Percentiles rank a stretch among this genome's conserved stretches.
These are phyloP conservation scores for Aegilops umbellulata DNA, from an alignment of 176 grass and related monocot species.

Conservation along the genomic window DNA sequence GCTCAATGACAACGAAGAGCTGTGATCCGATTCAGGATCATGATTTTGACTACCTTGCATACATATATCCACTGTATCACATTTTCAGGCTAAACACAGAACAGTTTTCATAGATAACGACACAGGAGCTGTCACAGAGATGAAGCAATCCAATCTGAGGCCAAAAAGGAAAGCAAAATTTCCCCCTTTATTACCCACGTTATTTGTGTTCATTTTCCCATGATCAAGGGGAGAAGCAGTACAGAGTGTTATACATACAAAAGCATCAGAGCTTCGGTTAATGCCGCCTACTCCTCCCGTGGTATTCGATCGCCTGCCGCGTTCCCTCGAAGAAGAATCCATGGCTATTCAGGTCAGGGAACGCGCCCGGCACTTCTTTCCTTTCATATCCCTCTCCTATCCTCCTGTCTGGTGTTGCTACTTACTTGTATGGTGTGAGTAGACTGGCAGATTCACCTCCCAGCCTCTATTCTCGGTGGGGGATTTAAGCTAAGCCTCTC, in stretches of 20 bases:
- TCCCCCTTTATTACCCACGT: constrained; percentile 25
- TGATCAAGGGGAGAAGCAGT: constrained; percentile 32
- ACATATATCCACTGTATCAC: too few species aligned
- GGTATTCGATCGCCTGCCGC: background rate
- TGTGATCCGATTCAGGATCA: too few species aligned
- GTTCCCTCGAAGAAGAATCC: constrained; percentile 10
- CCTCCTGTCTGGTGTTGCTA: constrained; percentile 24
- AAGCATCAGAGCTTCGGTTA: constrained; percentile 36
- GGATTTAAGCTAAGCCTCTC: constrained; percentile 54
- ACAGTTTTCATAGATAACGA: too few species aligned
- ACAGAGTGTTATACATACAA: constrained; percentile 43
- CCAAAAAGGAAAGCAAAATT: constrained; percentile 6
- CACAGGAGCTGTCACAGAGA: background rate
- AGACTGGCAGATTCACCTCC: constrained; percentile 36
- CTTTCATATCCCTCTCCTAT: background rate
- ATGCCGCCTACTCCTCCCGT: constrained; percentile 14
- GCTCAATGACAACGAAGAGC: too few species aligned
- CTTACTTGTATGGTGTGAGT: constrained; percentile 31
- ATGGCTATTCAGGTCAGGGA: constrained; percentile 44
- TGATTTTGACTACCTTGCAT: too few species aligned
- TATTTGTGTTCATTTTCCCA: constrained; percentile 19
- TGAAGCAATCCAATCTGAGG: background rate
- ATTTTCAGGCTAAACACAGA: too few species aligned
- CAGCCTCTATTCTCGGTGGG: constrained; percentile 25
- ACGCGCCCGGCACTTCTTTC: background rate